phyloP scores from a whole-genome alignment of 2,329 filamentous ascomycete species.

The Pseudogymnoascus sp. region DNA sequence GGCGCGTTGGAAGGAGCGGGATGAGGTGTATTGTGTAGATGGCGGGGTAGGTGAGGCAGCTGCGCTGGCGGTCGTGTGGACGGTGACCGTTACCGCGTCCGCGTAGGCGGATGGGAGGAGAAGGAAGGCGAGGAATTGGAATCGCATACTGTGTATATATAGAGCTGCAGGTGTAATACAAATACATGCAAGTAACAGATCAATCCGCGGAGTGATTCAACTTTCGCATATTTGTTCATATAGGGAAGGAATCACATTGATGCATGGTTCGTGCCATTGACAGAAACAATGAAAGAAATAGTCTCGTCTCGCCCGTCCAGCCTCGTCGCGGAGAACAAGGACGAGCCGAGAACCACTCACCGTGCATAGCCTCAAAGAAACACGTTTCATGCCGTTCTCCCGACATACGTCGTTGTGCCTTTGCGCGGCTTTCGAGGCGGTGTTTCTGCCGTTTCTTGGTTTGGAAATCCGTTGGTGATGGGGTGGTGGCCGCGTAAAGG shows the following conservation, averaged over 20 bases:
- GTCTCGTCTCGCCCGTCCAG: neutral
- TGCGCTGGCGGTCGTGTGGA: neutral
- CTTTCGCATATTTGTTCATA: neutral
- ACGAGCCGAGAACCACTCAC: neutral
- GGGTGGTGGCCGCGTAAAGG: neutral
- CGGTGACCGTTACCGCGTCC: neutral
- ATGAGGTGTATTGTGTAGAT: conserved; percentile 31
- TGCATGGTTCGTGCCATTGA: neutral
- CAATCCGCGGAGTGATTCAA: neutral
- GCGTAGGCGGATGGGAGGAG: neutral
- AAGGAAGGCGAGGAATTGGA: neutral
- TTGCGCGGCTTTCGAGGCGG: neutral
- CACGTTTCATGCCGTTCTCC: neutral
- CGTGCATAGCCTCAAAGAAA: conserved; percentile 1
- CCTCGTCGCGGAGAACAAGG: neutral
- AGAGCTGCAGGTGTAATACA: neutral
- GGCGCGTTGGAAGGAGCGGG: conserved; percentile 36
- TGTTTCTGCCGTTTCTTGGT: conserved; percentile 5
- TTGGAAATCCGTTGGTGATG: neutral
- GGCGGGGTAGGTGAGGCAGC: neutral
- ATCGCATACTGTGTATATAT: neutral
- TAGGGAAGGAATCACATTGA: neutral
- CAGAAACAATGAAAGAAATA: neutral
- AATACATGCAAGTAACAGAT: conserved; percentile 1
- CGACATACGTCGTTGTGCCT: neutral